These are phyloP conservation scores for Fusarium tupiense DNA, from an alignment of 2,329 filamentous ascomycete species.

Conservation along the genomic window DNA sequence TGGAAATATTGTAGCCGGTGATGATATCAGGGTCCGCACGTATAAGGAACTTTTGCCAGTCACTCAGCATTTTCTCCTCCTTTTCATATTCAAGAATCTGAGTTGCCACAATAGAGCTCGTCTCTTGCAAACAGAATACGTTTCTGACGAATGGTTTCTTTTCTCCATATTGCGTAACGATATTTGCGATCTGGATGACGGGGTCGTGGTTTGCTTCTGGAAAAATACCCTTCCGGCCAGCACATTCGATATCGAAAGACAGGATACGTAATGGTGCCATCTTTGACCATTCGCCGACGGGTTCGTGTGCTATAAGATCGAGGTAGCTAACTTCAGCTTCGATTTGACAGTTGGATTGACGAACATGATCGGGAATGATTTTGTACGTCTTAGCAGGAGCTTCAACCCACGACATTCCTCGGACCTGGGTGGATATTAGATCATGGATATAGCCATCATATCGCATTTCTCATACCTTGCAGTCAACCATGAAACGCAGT, in stretches of 20 bases:
- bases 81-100: conserved; percentile 85
- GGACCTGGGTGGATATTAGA: conserved; percentile 63
- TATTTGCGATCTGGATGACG: conserved; percentile 97
- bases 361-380: conserved; percentile 71
- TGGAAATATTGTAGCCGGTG: conserved; percentile 98
- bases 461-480: conserved; percentile 66
- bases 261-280: conserved; percentile 94
- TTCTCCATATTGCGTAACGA: conserved; percentile 94
- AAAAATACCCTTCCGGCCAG: conserved; percentile 96
- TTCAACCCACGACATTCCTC: conserved; percentile 98
- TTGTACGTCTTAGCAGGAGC: conserved; percentile 78
- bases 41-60: conserved; percentile 90
- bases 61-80: conserved; percentile 90
- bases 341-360: conserved; percentile 95
- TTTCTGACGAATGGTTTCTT: conserved; percentile 95
- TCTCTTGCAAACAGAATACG: conserved; percentile 93
- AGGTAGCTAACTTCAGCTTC: conserved; percentile 86
- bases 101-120: conserved; percentile 93
- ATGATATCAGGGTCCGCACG: conserved; percentile 96
- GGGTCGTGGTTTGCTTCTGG: conserved; percentile 92
- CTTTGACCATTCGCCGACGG: conserved; percentile 95
- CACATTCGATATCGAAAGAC: conserved; percentile 99
- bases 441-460: neutral
- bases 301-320: conserved; percentile 85
- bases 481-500: conserved; percentile 97